Percentiles rank a stretch among this genome's conserved stretches.
Evolutionary conservation across 495 filamentous ascomycete species (phyloP).

Genomic region (Podospora conica): DNA sequence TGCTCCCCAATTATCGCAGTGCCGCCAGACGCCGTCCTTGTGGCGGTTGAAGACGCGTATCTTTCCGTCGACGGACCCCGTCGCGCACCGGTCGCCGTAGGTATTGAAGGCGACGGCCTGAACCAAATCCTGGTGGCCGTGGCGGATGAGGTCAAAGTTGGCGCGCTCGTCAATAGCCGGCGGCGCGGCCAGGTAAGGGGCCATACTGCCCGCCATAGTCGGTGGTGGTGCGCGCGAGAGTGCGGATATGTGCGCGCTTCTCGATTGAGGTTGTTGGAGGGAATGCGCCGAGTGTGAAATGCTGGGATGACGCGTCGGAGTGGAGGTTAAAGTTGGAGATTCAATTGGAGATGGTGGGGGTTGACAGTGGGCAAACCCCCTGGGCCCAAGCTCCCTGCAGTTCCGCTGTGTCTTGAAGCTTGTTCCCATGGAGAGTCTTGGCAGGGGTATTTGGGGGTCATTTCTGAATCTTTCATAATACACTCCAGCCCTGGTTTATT

Average conservation of each 20-base stretch:
- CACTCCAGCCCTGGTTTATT: too few relatives aligned
- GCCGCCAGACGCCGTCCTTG: conserved; percentile 67
- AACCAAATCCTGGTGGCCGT: conserved; percentile 64
- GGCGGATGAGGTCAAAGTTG: conserved; percentile 43
- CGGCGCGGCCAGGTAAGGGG: conserved; percentile 58
- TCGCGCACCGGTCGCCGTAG: conserved; percentile 85
- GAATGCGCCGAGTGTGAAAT: neutral
- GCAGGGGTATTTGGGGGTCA: neutral
- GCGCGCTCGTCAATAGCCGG: conserved; percentile 71
- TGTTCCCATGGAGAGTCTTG: neutral
- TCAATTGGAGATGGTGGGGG: conserved; percentile 1
- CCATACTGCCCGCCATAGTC: conserved; percentile 18
- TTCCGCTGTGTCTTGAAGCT: neutral
- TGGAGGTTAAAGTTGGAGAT: neutral
- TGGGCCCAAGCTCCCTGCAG: conserved; percentile 19
- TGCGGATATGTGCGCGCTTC: neutral
- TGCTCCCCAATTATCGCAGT: conserved; percentile 83
- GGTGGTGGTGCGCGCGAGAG: neutral
- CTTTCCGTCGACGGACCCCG: conserved; percentile 85
- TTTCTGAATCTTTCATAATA: neutral
- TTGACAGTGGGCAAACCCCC: conserved; percentile 1
- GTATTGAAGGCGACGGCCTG: conserved; percentile 64
- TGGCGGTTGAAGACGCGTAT: conserved; percentile 86
- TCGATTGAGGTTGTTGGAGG: neutral
- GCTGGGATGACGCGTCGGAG: neutral